A percentile compares a stretch with the other conserved stretches of the same genome.
Conservation (phyloP, 2,329 filamentous ascomycete species). For the Xylaria digitata region DNA sequence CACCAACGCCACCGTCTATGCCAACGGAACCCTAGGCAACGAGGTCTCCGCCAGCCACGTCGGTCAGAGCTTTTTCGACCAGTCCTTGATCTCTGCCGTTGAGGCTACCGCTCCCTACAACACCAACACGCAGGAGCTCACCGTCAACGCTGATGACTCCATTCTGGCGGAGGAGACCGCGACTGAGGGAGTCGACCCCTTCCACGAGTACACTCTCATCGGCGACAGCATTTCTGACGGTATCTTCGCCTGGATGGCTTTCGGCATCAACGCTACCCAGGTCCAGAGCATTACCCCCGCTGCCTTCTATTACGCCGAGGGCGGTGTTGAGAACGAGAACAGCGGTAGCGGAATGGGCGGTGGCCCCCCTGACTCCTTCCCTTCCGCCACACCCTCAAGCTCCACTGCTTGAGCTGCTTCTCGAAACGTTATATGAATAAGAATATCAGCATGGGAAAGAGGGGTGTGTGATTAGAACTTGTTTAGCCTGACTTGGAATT, state of each 20-base stretch:
- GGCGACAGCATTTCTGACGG: constrained; percentile 24
- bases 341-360: no score
- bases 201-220: constrained; percentile 7
- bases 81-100: constrained; percentile 19
- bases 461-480: no score
- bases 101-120: constrained; percentile 22
- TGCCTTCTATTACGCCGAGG: constrained; percentile 50
- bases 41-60: constrained; percentile 25
- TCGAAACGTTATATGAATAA: neutral
- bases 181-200: neutral
- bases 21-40: constrained; percentile 28
- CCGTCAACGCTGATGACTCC: constrained; percentile 26
- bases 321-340: constrained; percentile 49
- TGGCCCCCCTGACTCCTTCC: constrained; percentile 19
- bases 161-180: constrained; percentile 12
- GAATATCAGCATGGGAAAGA: neutral
- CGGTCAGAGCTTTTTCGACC: constrained; percentile 29
- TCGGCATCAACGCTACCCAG: constrained; percentile 26
- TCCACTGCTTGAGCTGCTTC: neutral
- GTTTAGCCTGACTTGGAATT: no score
- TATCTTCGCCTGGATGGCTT: constrained; percentile 26
- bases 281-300: constrained; percentile 47
- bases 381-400: neutral
- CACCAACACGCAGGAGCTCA: constrained; percentile 23
- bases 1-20: constrained; percentile 21